phyloP scores from a whole-genome alignment of 148 eudicot genomes.

The Camellia japonica region DNA sequence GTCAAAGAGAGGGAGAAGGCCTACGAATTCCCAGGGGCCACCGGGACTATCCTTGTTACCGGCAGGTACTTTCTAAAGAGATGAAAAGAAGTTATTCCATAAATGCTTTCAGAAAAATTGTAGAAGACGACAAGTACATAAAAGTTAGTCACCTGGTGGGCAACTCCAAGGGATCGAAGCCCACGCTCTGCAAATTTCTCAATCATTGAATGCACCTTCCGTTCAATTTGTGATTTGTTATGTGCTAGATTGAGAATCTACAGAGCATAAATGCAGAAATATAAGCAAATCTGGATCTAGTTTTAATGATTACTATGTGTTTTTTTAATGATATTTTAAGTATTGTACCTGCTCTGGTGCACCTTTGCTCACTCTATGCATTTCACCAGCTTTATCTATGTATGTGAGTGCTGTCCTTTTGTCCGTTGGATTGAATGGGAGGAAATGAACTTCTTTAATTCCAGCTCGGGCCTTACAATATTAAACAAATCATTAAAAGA shows the following conservation, averaged over 20 bases:
- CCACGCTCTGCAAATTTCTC: slow-evolving; percentile 69
- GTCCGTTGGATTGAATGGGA: slow-evolving; percentile 82
- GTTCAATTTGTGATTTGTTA: slow-evolving; percentile 33
- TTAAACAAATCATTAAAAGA: not conserved
- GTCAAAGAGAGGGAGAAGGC: slow-evolving; percentile 66
- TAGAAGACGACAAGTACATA: not conserved
- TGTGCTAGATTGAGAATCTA: slow-evolving; percentile 59
- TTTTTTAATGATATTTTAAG: not conserved
- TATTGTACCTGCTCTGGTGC: slow-evolving; percentile 77
- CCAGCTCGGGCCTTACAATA: slow-evolving; percentile 56
- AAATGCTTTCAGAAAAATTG: not conserved
- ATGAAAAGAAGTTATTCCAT: not conserved
- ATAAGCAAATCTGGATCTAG: not conserved
- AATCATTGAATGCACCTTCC: slow-evolving; percentile 47
- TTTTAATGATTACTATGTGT: not conserved
- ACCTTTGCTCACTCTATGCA: slow-evolving; percentile 86
- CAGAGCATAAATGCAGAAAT: not conserved
- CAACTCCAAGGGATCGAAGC: slow-evolving; percentile 67
- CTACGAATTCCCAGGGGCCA: slow-evolving; percentile 78
- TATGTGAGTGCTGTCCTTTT: slow-evolving; percentile 77
- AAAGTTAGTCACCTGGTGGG: slow-evolving; percentile 47
- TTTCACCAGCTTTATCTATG: slow-evolving; percentile 49
- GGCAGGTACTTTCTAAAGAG: slow-evolving; percentile 53
- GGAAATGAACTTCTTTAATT: slow-evolving; percentile 73
- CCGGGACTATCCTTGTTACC: slow-evolving; percentile 53